Conservation (phyloP, 768 basidiomycete species). For the Leccinellum luteum region DNA sequence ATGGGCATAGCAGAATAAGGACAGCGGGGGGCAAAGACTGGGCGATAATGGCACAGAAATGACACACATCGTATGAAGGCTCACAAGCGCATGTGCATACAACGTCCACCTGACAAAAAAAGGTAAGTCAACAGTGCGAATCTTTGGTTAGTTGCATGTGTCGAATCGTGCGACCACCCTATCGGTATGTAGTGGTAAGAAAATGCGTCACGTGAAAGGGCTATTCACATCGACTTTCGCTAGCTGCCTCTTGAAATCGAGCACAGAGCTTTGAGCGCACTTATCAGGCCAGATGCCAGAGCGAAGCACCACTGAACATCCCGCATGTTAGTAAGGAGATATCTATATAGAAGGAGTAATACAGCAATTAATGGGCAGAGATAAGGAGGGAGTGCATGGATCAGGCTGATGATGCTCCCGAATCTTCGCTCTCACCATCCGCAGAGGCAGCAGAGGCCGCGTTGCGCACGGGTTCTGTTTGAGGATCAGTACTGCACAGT, state of each 20-base stretch:
- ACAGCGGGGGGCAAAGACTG: neutral
- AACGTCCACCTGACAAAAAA: constrained; percentile 12
- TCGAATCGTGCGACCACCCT: constrained; percentile 2
- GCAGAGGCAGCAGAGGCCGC: constrained; percentile 39
- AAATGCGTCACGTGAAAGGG: constrained; percentile 13
- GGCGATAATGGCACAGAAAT: neutral
- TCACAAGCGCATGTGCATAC: constrained; percentile 14
- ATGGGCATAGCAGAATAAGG: constrained; percentile 3
- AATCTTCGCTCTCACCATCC: constrained; percentile 63
- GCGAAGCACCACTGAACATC: constrained; percentile 20
- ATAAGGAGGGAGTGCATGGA: constrained; percentile 26
- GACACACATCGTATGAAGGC: neutral
- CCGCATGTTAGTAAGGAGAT: constrained; percentile 22
- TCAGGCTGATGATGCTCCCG: constrained; percentile 34
- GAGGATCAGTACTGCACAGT: constrained; percentile 16
- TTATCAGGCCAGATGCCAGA: constrained; percentile 16
- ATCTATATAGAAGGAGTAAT: constrained; percentile 35
- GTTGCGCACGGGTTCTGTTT: constrained; percentile 66
- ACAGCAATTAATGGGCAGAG: constrained; percentile 28
- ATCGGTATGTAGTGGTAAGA: constrained; percentile 7
- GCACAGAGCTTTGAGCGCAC: constrained; percentile 19
- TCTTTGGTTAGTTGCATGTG: constrained; percentile 9
- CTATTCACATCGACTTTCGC: neutral
- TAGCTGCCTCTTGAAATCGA: constrained; percentile 1
- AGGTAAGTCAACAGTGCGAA: neutral